These are phyloP conservation scores for Theileria equi DNA, from an alignment of 169 alveolate species.

Conservation along the genomic window DNA sequence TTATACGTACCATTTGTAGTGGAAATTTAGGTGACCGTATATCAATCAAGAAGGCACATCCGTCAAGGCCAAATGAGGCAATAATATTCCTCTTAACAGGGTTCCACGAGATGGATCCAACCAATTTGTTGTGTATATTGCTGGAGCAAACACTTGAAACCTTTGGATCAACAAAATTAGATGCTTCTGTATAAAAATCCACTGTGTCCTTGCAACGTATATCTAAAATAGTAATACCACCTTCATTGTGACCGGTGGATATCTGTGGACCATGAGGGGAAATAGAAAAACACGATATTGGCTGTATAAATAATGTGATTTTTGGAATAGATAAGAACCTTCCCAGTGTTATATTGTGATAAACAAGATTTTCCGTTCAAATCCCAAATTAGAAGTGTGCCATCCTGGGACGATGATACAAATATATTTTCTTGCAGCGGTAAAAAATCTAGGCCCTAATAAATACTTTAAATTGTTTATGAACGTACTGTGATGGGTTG, in stretches of 20 bases:
- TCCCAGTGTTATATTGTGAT: constrained; percentile 23
- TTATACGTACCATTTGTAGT: constrained; percentile 39
- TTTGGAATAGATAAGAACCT: constrained; percentile 9
- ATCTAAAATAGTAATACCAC: constrained; percentile 49
- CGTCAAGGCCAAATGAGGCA: constrained; percentile 49
- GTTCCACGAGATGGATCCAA: constrained; percentile 31
- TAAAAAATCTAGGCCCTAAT: constrained; percentile 33
- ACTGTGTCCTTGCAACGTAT: constrained; percentile 18
- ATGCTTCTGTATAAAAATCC: constrained; percentile 9
- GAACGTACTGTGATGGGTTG: constrained; percentile 33
- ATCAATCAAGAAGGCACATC: constrained; percentile 38
- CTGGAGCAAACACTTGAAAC: not conserved
- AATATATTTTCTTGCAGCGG: not conserved
- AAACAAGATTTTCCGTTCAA: constrained; percentile 1
- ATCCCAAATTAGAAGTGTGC: constrained; percentile 44
- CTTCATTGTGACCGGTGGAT: constrained; percentile 53
- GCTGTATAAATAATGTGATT: constrained; percentile 9
- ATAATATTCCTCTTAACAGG: constrained; percentile 20
- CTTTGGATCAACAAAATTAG: too few relatives aligned
- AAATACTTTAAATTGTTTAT: not conserved
- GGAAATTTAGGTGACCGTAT: constrained; percentile 46
- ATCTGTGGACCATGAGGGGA: not conserved
- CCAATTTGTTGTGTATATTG: constrained; percentile 16
- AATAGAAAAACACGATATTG: constrained; percentile 43
- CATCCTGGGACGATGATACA: constrained; percentile 50